Base-by-base conservation (phyloP, 2,329 filamentous ascomycete genomes). In the Aureobasidium sp. region DNA sequence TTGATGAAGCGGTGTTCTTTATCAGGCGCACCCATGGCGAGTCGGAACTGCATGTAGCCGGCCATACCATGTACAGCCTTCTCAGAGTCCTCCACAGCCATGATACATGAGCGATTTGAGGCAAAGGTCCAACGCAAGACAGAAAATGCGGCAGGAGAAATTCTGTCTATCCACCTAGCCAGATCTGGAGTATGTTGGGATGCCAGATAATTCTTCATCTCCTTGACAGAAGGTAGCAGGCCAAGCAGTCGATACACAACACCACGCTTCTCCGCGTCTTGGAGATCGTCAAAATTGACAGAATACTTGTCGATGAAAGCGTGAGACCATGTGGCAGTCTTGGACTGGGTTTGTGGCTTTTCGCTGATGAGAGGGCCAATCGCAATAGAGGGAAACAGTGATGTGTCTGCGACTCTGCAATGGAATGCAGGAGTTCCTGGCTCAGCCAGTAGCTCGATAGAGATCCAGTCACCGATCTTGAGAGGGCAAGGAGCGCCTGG, bases 71-170 rank as follows among this genome's bases (percentile, higher is more conserved):
- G 72, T 2, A 93, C 76, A 27, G 64, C 67, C 51, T 66, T 72
- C 51, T 34, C 42, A 57, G 48, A 42, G 38, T 84, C 81, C 39
- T 84, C 81, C 14, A 93, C 83, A 60, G 91, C 83, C 40, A 91
- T 76, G 56, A 96, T 93, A 60, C 85, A 90, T 0, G 90, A 91
- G 40, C 88, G 78, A 62, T 95, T 95, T 0, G 90, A 95, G 0
- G 90, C 87, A 55, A 96, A 80, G 56, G 95, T 87, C 90, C 90
- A 96, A 48, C 87, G 79, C 17, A 96, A 71, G 0, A 95, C 68
- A 17, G 81, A 79, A 3, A 88, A 68, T 0, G 84, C 79, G 6
- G 86, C 78, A 2, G 80, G 78, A 0, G 84, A 79, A 8, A 95
- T 75, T 16, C 76, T 70, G 19, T 79, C 73, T 58, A 70, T 67